phyloP scores from a whole-genome alignment of 202 grass and related monocot genomes.

The Elaeis oleifera region DNA sequence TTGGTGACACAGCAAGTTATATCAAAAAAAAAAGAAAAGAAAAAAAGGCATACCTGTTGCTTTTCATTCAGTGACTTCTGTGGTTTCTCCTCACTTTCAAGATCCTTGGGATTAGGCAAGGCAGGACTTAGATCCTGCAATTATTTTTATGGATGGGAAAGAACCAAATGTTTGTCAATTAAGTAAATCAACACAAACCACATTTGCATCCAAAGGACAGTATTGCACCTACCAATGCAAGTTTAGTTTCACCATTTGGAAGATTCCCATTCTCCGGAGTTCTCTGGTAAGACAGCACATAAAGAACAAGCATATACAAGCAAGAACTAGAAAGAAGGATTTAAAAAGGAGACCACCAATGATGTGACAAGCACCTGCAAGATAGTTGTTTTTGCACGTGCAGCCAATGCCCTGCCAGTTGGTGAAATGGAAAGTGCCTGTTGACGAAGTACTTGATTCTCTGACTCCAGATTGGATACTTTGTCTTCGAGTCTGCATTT shows the following conservation, averaged over 20 bases:
- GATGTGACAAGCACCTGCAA: slow-evolving; percentile 29
- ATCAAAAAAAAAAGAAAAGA: neutral
- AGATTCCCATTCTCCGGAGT: slow-evolving; percentile 51
- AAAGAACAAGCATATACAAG: slow-evolving; percentile 27
- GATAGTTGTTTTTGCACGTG: slow-evolving; percentile 51
- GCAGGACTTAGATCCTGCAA: slow-evolving; percentile 39
- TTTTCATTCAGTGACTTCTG: slow-evolving; percentile 56
- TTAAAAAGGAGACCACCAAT: slow-evolving; percentile 4
- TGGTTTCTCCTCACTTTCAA: slow-evolving; percentile 61
- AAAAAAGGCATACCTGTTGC: slow-evolving; percentile 45
- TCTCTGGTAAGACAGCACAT: slow-evolving; percentile 30
- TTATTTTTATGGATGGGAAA: slow-evolving; percentile 10
- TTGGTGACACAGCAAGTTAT: neutral
- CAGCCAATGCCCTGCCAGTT: slow-evolving; percentile 69
- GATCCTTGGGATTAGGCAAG: slow-evolving; percentile 36
- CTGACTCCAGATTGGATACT: slow-evolving; percentile 85
- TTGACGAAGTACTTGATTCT: slow-evolving; percentile 95
- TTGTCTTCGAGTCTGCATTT: slow-evolving; percentile 76
- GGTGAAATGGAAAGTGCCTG: slow-evolving; percentile 90
- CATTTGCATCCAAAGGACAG: slow-evolving; percentile 11
- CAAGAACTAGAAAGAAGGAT: slow-evolving; percentile 22
- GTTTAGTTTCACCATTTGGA: slow-evolving; percentile 63
- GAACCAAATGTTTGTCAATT: slow-evolving; percentile 17
- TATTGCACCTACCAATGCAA: slow-evolving; percentile 58
- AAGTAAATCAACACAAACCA: slow-evolving; percentile 5